Percentiles rank a stretch among this genome's conserved stretches.
phyloP scores from a whole-genome alignment of 495 filamentous ascomycete species.

The Jackrogersella minutella region DNA sequence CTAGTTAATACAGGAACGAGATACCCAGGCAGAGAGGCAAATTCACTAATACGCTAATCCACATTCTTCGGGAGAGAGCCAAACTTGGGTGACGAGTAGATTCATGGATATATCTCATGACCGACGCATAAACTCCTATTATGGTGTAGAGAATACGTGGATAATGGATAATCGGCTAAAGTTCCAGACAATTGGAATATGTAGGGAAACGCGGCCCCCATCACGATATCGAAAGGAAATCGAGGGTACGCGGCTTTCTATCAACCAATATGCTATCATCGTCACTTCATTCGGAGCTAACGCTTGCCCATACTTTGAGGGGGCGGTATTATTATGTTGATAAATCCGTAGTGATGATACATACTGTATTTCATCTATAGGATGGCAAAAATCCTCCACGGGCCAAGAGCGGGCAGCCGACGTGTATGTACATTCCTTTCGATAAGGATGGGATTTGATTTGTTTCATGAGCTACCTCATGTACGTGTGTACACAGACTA shows the following conservation, averaged over 20 bases:
- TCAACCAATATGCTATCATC: conserved; percentile 18
- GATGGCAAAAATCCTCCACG: not conserved
- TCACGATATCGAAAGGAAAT: conserved; percentile 3
- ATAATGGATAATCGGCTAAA: conserved; percentile 10
- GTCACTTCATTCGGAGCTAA: conserved; percentile 16
- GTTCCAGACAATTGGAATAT: not conserved
- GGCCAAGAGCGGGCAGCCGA: not conserved
- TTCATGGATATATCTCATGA: not conserved
- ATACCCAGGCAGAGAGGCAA: not conserved
- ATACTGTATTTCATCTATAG: not conserved
- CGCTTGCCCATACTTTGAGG: not conserved
- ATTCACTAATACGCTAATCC: not conserved
- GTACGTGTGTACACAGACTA: no score
- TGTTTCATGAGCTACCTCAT: no score
- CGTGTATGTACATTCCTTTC: no score
- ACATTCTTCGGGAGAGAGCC: not conserved
- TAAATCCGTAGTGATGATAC: not conserved
- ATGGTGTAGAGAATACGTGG: conserved; percentile 22
- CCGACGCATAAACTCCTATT: not conserved
- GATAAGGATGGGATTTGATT: no score
- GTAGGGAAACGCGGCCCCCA: conserved; percentile 1
- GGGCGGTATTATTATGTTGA: no score
- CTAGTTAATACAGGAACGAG: conserved; percentile 7
- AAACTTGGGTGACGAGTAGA: not conserved
- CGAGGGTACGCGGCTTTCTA: conserved; percentile 12